Evolutionary conservation across 345 rosid species (phyloP).

Genomic region (Euphorbia tirucalli): DNA sequence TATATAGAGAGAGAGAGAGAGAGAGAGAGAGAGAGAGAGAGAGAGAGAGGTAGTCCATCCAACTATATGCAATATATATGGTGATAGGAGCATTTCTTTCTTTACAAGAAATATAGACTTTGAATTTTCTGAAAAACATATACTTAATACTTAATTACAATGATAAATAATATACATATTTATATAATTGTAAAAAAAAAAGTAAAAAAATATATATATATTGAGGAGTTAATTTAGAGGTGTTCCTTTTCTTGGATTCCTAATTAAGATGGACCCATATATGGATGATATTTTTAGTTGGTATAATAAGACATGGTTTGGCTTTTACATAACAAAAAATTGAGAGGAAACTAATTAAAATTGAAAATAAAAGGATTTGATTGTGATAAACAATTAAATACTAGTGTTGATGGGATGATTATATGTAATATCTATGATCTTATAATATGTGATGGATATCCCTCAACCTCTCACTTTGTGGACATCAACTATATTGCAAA

Average conservation of each 20-base stretch:
- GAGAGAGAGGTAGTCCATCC: no score
- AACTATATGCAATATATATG: no score
- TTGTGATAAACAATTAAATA: neutral
- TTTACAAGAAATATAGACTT: no score
- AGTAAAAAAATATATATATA: no score
- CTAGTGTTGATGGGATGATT: neutral
- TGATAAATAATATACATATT: no score
- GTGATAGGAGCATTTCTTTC: no score
- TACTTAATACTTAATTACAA: no score
- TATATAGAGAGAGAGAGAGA: no score
- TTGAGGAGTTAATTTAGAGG: neutral
- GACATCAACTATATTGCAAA: neutral
- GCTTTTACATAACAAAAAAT: conserved; percentile 34
- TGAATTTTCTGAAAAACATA: no score
- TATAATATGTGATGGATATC: conserved; percentile 14
- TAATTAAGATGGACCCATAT: conserved; percentile 18
- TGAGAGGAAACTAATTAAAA: neutral
- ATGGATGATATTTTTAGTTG: conserved; percentile 10
- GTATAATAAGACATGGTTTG: conserved; percentile 41
- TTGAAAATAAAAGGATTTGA: neutral
- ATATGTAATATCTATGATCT: neutral
- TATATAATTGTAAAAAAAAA: no score
- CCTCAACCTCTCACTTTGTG: neutral
- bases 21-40: no score
- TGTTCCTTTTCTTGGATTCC: conserved; percentile 27